Conservation (phyloP, 805 yeast species). For the Torulaspora delbrueckii region DNA sequence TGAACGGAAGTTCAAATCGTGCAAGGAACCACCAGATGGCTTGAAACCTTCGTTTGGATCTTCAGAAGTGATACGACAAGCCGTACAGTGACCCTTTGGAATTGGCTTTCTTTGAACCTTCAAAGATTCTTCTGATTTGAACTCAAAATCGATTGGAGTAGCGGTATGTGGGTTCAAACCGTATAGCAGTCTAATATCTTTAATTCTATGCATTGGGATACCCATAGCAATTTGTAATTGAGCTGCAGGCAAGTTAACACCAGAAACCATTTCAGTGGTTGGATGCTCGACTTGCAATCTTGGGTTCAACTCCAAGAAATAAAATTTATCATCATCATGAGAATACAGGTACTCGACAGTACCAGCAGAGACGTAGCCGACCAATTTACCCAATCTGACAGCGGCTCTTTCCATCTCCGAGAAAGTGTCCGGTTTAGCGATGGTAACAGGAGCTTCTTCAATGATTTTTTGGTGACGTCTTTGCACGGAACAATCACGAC, state of each 20-base stretch:
- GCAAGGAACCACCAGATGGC: slow-evolving; percentile 95
- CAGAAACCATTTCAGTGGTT: slow-evolving; percentile 98
- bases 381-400: slow-evolving; percentile 91
- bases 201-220: slow-evolving; percentile 90
- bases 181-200: slow-evolving; percentile 85
- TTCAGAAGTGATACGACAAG: slow-evolving; percentile 98
- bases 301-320: slow-evolving; percentile 95
- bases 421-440: slow-evolving; percentile 84
- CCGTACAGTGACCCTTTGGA: slow-evolving; percentile 98
- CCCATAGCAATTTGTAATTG: slow-evolving; percentile 99
- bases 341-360: slow-evolving; percentile 97
- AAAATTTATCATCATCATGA: slow-evolving; percentile 88
- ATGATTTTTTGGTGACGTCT: slow-evolving; percentile 98
- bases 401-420: slow-evolving; percentile 94
- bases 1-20: slow-evolving; percentile 94
- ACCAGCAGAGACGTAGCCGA: slow-evolving; percentile 98
- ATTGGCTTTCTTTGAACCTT: slow-evolving; percentile 84
- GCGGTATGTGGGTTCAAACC: slow-evolving; percentile 95
- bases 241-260: slow-evolving; percentile 97
- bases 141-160: slow-evolving; percentile 86
- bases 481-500: slow-evolving; percentile 99
- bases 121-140: slow-evolving; percentile 64
- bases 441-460: slow-evolving; percentile 98
- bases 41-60: slow-evolving; percentile 99
- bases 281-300: slow-evolving; percentile 99